phyloP scores from a whole-genome alignment of 192 early-diverging fungal genomes.

The Neocallimastix lanati region DNA sequence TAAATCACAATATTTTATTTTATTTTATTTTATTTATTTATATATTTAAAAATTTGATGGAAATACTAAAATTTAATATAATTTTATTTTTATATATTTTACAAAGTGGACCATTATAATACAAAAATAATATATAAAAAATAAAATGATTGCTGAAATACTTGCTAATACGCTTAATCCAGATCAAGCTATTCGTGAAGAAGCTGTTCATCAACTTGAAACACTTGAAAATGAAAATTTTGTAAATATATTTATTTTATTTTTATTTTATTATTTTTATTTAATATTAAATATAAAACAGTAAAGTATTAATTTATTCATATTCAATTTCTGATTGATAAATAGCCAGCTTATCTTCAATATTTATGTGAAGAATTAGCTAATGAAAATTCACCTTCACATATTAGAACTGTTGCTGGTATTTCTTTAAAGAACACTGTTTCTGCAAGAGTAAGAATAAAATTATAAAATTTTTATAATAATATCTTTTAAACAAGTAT shows the following conservation, averaged over 20 bases:
- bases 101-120: neutral
- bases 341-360: constrained; percentile 23
- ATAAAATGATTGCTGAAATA: constrained; percentile 37
- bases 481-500: no score
- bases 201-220: constrained; percentile 61
- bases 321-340: no score
- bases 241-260: constrained; percentile 36
- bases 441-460: constrained; percentile 65
- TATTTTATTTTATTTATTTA: no score
- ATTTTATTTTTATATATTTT: no score
- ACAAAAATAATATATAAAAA: neutral
- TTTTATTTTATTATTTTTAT: neutral
- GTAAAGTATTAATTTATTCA: no score
- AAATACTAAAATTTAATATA: no score
- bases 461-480: no score
- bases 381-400: constrained; percentile 38
- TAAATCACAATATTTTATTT: no score
- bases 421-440: constrained; percentile 87
- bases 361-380: constrained; percentile 61
- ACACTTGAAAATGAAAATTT: constrained; percentile 55
- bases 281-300: no score
- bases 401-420: constrained; percentile 65
- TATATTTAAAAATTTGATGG: no score
- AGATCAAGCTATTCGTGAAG: constrained; percentile 62
- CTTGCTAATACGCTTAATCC: constrained; percentile 60